Conservation (phyloP, 345 rosid genomes). For the Ceriops decandra region DNA sequence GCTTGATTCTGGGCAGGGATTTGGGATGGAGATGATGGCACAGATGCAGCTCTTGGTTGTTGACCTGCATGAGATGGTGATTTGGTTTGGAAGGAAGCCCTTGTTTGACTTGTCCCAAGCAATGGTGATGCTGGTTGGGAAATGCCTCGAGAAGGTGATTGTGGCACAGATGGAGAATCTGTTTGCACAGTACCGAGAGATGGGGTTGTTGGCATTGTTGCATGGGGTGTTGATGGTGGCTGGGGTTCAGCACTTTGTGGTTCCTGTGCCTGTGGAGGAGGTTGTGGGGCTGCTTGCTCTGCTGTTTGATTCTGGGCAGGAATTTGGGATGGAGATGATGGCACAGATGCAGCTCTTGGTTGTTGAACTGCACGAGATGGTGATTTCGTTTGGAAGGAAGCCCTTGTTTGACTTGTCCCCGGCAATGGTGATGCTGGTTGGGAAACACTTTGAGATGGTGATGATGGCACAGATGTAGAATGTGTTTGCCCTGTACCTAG, state of each 20-base stretch:
- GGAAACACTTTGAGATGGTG: constrained; percentile 24
- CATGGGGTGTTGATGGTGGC: constrained; percentile 14
- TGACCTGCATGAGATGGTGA: constrained; percentile 34
- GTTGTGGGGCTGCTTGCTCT: constrained; percentile 14
- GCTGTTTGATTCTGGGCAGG: constrained; percentile 22
- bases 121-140: constrained; percentile 26
- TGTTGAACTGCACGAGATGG: constrained; percentile 30
- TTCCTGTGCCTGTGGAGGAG: constrained; percentile 20
- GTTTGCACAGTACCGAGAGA: constrained; percentile 15
- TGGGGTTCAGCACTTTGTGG: constrained; percentile 22
- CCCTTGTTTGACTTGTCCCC: constrained; percentile 13
- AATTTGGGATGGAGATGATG: constrained; percentile 13
- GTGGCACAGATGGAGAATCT: constrained; percentile 16
- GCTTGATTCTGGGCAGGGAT: constrained; percentile 20
- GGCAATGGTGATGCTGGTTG: constrained; percentile 26
- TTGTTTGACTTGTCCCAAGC: constrained; percentile 14
- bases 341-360: constrained; percentile 22
- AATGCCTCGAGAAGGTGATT: constrained; percentile 22
- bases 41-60: constrained; percentile 19
- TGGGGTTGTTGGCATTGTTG: constrained; percentile 17
- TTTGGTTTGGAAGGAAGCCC: constrained; percentile 6
- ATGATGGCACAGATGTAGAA: constrained; percentile 19
- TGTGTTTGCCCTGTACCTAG: constrained; percentile 11
- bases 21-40: constrained; percentile 19
- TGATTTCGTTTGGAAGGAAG: constrained; percentile 6